A percentile compares a stretch with the other conserved stretches of the same genome.
phyloP scores from a whole-genome alignment of 164 flowering plant species.

The Chimonanthus praecox region DNA sequence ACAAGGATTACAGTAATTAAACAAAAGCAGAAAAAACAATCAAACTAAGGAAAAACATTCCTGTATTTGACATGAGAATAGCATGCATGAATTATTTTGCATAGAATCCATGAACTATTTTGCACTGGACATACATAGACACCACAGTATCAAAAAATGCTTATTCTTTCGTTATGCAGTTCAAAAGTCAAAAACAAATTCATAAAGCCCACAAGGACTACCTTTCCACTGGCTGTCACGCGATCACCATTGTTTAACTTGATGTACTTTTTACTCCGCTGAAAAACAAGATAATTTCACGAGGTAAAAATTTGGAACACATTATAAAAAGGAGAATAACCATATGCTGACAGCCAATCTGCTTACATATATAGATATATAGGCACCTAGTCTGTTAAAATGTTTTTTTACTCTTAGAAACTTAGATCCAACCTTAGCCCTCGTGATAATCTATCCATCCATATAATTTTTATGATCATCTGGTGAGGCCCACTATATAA shows the following conservation, averaged over 20 bases:
- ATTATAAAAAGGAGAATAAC: not conserved
- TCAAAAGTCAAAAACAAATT: not conserved
- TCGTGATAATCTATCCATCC: too few relatives aligned
- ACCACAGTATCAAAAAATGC: not conserved
- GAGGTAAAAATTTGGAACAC: slow-evolving; percentile 3
- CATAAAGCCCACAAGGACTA: slow-evolving; percentile 17
- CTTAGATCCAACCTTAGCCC: too few relatives aligned
- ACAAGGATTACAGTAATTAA: not conserved
- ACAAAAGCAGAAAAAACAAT: not conserved
- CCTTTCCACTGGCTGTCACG: slow-evolving; percentile 95
- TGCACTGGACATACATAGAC: not conserved
- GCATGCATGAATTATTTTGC: not conserved
- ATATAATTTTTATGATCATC: too few relatives aligned
- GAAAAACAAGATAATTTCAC: slow-evolving; percentile 23
- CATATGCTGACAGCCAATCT: too few relatives aligned
- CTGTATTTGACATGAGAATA: not conserved
- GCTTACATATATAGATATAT: too few relatives aligned
- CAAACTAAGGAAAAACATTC: not conserved
- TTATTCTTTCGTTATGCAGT: not conserved
- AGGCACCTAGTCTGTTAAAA: too few relatives aligned
- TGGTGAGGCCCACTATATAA: too few relatives aligned
- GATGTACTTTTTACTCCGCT: slow-evolving; percentile 84
- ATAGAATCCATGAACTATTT: not conserved
- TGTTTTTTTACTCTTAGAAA: too few relatives aligned
- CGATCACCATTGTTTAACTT: slow-evolving; percentile 88